Percentiles rank a stretch among this genome's conserved stretches.
These are phyloP conservation scores for Pseudonectria buxi DNA, from an alignment of 2,329 filamentous ascomycete genomes.

Conservation along the genomic window DNA sequence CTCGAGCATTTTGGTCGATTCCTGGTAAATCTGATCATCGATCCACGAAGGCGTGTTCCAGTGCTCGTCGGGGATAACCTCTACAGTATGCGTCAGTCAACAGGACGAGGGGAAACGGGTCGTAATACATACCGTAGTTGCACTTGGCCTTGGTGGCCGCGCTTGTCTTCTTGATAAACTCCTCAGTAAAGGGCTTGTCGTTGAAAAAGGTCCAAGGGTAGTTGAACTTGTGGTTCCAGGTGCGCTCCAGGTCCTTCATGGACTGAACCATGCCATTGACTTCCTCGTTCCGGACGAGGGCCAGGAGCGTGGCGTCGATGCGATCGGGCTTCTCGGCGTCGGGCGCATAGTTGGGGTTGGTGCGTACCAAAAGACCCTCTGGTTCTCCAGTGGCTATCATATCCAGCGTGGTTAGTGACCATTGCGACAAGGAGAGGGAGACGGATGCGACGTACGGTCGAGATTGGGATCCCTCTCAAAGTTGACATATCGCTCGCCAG, in stretches of 20 bases:
- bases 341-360: slow-evolving; percentile 69
- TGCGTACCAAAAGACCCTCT: slow-evolving; percentile 65
- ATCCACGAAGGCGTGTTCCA: slow-evolving; percentile 94
- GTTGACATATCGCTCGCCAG: slow-evolving; percentile 41
- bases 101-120: too few species aligned
- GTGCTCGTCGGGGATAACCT: slow-evolving; percentile 87
- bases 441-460: slow-evolving; percentile 58
- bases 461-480: slow-evolving; percentile 77
- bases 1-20: slow-evolving; percentile 75
- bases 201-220: slow-evolving; percentile 99
- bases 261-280: slow-evolving; percentile 75
- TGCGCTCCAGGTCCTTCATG: slow-evolving; percentile 86
- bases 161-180: slow-evolving; percentile 79
- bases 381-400: slow-evolving; percentile 73
- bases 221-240: slow-evolving; percentile 98
- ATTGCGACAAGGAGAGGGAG: background rate
- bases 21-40: slow-evolving; percentile 74
- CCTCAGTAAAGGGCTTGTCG: slow-evolving; percentile 84
- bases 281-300: slow-evolving; percentile 89
- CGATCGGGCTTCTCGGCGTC: slow-evolving; percentile 70
- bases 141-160: slow-evolving; percentile 84
- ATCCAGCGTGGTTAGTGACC: slow-evolving; percentile 11
- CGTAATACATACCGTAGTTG: slow-evolving; percentile 72
- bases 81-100: slow-evolving; percentile 36
- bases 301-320: slow-evolving; percentile 88